Evolutionary conservation across 1,284 basidiomycete genomes (phyloP).

Genomic region (Bjerkandera adusta): DNA sequence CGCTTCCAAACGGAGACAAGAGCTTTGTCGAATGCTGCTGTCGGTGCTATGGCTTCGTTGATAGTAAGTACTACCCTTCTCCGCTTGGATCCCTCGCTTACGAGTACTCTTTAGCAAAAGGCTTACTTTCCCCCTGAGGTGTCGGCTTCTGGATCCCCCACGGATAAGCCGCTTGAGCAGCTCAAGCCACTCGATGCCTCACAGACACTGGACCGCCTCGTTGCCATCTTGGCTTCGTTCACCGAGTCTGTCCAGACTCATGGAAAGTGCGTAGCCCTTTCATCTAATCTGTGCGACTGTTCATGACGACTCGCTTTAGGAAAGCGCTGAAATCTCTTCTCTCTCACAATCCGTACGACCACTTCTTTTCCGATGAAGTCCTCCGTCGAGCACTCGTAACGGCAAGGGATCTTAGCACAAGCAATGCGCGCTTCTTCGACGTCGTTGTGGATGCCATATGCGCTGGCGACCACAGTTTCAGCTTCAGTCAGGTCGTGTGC

Average conservation of each 20-base stretch:
- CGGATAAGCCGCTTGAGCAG: conserved; percentile 48
- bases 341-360: conserved; percentile 55
- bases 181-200: conserved; percentile 51
- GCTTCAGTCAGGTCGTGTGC: conserved; percentile 77
- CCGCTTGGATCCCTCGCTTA: no score
- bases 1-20: conserved; percentile 74
- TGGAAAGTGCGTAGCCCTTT: conserved; percentile 54
- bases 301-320: conserved; percentile 40
- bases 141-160: conserved; percentile 50
- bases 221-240: conserved; percentile 62
- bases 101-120: conserved; percentile 48
- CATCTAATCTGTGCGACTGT: conserved; percentile 11
- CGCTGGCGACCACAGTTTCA: conserved; percentile 59
- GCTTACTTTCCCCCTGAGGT: conserved; percentile 69
- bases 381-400: conserved; percentile 73
- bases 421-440: conserved; percentile 73
- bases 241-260: conserved; percentile 47
- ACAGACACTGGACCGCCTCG: conserved; percentile 60
- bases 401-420: conserved; percentile 50
- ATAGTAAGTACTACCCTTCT: conserved; percentile 59
- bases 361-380: conserved; percentile 66
- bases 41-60: conserved; percentile 83
- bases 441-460: conserved; percentile 77
- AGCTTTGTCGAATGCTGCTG: conserved; percentile 73
- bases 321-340: conserved; percentile 80